Evolutionary conservation across 805 yeast species (phyloP).

Genomic region (Pichia nanzhaoensis): DNA sequence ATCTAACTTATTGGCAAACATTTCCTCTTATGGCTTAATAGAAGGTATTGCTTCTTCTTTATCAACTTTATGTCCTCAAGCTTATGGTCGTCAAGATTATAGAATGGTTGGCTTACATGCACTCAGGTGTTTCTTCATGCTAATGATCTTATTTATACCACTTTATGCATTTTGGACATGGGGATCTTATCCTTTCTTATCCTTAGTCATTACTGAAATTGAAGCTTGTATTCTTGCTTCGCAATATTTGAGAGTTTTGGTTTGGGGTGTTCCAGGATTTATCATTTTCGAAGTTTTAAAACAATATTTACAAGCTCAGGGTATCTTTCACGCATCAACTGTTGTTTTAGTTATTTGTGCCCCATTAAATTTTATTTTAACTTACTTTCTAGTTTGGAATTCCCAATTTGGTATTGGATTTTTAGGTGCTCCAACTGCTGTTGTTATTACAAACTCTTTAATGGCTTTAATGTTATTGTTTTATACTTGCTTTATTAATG

Average conservation of each 20-base stretch:
- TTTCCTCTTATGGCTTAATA: constrained; percentile 48
- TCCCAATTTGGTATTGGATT: constrained; percentile 43
- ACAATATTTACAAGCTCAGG: constrained; percentile 52
- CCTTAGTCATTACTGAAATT: constrained; percentile 38
- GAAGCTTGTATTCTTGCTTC: constrained; percentile 43
- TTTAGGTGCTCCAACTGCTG: constrained; percentile 55
- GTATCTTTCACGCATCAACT: constrained; percentile 50
- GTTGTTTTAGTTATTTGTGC: constrained; percentile 47
- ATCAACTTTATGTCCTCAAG: constrained; percentile 56
- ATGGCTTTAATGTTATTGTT: constrained; percentile 42
- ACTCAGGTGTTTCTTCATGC: constrained; percentile 44
- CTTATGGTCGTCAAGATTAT: constrained; percentile 48
- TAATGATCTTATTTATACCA: constrained; percentile 33
- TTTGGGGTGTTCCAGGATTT: constrained; percentile 52
- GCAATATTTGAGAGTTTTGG: constrained; percentile 38
- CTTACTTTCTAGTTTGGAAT: constrained; percentile 40
- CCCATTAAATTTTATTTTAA: constrained; percentile 45
- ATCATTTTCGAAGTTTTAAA: constrained; percentile 50
- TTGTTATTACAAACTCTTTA: constrained; percentile 49
- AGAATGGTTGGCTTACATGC: constrained; percentile 44
- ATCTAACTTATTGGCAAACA: constrained; percentile 51
- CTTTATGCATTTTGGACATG: constrained; percentile 37
- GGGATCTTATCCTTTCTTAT: constrained; percentile 28
- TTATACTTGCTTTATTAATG: constrained; percentile 37
- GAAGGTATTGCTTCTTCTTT: constrained; percentile 53